Base-by-base conservation (phyloP, 108 stramenopile genomes). In the Pseudonitzschia multistriata region DNA sequence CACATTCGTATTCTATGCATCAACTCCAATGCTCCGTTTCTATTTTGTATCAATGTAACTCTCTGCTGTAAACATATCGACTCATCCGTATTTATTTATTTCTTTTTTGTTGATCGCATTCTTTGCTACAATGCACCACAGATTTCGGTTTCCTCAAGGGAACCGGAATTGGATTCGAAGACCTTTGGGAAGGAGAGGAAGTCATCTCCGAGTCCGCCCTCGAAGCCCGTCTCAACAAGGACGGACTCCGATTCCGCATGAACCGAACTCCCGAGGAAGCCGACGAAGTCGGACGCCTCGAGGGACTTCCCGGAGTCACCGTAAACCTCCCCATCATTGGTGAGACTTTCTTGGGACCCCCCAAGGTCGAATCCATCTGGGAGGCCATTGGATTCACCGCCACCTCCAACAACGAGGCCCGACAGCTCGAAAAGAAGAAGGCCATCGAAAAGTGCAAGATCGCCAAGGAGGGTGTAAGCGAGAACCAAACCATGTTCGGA, bases 381-480 rank as follows among this genome's bases (percentile, higher is more conserved):
- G 92, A 94, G 67, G 92, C 92, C 45, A 11, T 94, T 31, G 92
- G 92, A 25, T 94, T 94, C 84, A 94, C 92, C 30, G 92, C 92
- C 65, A 94, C 92, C 34, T 89, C 88, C 33, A 94, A 91, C 83
- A 94, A 94, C 73, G 88, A 85, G 37, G 92, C 92, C 50, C 86
- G 90, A 40, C 92, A 91, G 80, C 48, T 74, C 36, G 92, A 90
- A 70, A 94, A 94, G 79, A 59, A 89, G 15, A 87, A 88, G 76
- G 92, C 92, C 37, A 86, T 93, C 67, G 92, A 87, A 47, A 86
- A 88, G 79, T 88, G 89, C 53, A 88, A 86, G 45, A 59, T 22
- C 27, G 80, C 89, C 66, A 59, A 64, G 54, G 1, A 25, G 0
- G 42, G 42, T 27, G 42, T 30, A 29, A n/a, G n/a, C 21, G 59